phyloP scores from a whole-genome alignment of 1,139 yeast genomes.

The Martiniozyma asiatica region DNA sequence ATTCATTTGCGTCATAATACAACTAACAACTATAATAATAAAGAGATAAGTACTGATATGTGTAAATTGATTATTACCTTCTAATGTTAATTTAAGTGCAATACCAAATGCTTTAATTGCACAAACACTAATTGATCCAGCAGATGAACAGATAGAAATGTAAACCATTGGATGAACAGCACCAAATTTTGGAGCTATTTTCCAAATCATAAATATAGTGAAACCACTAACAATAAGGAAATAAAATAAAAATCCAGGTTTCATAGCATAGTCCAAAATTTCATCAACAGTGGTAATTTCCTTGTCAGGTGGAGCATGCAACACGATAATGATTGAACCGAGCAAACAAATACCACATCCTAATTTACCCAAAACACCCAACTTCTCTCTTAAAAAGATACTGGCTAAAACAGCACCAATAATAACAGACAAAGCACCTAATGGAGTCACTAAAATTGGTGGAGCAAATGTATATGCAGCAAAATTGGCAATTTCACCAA shows the following conservation, averaged over 20 bases:
- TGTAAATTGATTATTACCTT: conserved; percentile 84
- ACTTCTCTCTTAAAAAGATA: conserved; percentile 69
- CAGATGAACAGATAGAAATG: conserved; percentile 80
- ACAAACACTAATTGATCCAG: conserved; percentile 87
- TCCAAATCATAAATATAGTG: conserved; percentile 69
- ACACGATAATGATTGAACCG: conserved; percentile 81
- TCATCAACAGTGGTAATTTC: conserved; percentile 85
- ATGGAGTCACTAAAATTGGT: conserved; percentile 81
- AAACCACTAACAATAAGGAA: conserved; percentile 50
- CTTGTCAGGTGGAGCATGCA: conserved; percentile 91
- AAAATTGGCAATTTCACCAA: conserved; percentile 85
- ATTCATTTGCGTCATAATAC: conserved; percentile 87
- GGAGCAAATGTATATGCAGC: conserved; percentile 97
- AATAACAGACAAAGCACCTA: conserved; percentile 83
- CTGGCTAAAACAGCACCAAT: conserved; percentile 89
- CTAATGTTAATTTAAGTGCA: conserved; percentile 72
- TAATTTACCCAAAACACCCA: conserved; percentile 83
- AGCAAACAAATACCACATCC: conserved; percentile 87
- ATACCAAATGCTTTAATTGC: conserved; percentile 89
- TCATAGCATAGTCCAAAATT: conserved; percentile 66
- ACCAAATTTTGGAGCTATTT: conserved; percentile 74
- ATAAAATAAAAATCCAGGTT: conserved; percentile 70
- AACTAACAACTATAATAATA: conserved; percentile 63
- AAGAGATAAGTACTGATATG: conserved; percentile 78
- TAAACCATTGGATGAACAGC: conserved; percentile 79